Conservation (phyloP, 140 eudicot genomes). For the Erigeron philadelphicus region DNA sequence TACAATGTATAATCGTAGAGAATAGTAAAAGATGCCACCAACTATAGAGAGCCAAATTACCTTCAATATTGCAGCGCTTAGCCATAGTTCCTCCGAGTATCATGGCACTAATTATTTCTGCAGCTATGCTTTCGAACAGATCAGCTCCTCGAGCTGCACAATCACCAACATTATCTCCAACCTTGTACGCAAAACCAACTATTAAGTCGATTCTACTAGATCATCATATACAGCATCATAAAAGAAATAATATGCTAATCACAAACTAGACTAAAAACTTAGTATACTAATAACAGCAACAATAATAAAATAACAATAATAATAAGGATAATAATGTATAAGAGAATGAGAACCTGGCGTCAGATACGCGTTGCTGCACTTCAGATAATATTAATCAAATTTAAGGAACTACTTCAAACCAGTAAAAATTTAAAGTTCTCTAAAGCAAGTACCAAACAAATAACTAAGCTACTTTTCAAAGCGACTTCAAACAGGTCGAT, state of each 20-base stretch:
- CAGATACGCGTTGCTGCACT: too few relatives aligned
- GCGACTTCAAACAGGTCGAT: too few relatives aligned
- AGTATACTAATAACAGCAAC: too few relatives aligned
- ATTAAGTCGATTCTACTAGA: constrained; percentile 9
- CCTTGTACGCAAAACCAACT: constrained; percentile 40
- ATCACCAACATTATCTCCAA: constrained; percentile 98
- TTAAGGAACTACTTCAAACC: neutral
- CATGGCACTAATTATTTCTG: constrained; percentile 98
- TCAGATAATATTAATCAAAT: too few relatives aligned
- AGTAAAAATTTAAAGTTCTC: constrained; percentile 5
- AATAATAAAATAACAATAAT: too few relatives aligned
- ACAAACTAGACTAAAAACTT: too few relatives aligned
- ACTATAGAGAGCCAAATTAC: constrained; percentile 26
- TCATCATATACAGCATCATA: too few relatives aligned
- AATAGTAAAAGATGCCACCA: constrained; percentile 4
- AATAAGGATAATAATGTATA: too few relatives aligned
- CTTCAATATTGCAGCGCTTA: constrained; percentile 91
- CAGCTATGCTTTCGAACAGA: constrained; percentile 96
- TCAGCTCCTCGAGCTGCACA: constrained; percentile 99
- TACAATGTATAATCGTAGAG: neutral
- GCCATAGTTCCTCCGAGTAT: constrained; percentile 99
- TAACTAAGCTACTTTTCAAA: neutral
- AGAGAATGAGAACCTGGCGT: too few relatives aligned
- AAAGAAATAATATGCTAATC: too few relatives aligned
- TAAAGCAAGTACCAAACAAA: constrained; percentile 5